Percentiles rank a stretch among this genome's conserved stretches.
Evolutionary conservation across 306 rosid species (phyloP).

Genomic region (Cucurbita ficifolia): DNA sequence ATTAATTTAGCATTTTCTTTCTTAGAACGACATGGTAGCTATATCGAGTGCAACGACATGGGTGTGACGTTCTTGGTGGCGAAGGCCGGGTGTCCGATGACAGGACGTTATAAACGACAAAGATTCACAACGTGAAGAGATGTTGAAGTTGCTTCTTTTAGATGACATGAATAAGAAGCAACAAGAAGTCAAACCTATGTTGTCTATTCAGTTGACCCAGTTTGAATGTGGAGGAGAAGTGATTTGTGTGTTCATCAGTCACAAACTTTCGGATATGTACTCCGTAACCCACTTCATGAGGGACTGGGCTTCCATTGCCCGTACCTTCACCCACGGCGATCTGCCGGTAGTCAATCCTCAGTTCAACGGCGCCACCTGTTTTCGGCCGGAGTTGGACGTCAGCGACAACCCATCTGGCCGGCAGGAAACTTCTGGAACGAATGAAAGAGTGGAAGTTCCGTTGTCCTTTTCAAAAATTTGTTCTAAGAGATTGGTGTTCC

Average conservation of each 20-base stretch:
- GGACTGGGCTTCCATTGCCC: constrained; percentile 29
- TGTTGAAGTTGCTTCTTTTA: not conserved
- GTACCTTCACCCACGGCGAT: not conserved
- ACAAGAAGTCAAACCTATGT: not conserved
- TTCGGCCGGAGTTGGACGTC: no score
- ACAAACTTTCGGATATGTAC: constrained; percentile 31
- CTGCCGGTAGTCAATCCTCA: no score
- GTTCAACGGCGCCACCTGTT: not conserved
- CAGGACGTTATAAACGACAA: constrained; percentile 8
- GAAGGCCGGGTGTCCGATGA: constrained; percentile 2
- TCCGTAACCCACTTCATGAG: constrained; percentile 24
- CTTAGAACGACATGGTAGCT: no score
- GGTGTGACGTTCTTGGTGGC: constrained; percentile 28
- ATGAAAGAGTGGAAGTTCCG: no score
- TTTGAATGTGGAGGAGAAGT: constrained; percentile 38
- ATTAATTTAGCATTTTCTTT: no score
- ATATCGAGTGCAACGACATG: constrained; percentile 18
- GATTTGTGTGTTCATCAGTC: constrained; percentile 23
- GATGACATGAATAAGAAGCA: not conserved
- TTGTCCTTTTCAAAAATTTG: not conserved
- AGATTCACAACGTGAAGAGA: constrained; percentile 2
- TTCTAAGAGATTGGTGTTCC: constrained; percentile 12
- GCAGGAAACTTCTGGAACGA: no score
- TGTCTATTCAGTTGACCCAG: constrained; percentile 29
- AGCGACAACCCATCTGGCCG: no score